Evolutionary conservation across 306 rosid species (phyloP), one percentile per base, ranked within the genome.

Genomic region (Cotoneaster glaucophyllus): DNA sequence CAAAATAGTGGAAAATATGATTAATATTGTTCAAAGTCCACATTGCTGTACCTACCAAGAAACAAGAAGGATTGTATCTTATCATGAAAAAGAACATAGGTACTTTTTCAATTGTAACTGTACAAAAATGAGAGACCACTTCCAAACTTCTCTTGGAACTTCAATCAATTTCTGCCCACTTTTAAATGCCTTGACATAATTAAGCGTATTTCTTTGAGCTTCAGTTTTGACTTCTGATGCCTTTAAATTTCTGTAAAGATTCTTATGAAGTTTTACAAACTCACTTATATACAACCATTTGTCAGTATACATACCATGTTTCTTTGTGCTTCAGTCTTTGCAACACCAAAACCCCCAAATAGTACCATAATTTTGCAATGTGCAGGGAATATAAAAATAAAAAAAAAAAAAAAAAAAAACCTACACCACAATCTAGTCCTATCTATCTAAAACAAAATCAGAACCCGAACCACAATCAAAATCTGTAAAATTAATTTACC

Each of bases 251-350:
- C 84, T 85, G 70, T 92, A 95, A 71, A 95, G 96, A 84, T 89
- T 84, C 85, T 75, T 90, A 73, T 92, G 92, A 82, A 85, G 86
- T 80, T 86, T 95, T 58, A 90, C 77, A 77, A 90, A 95, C 91
- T 90, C 90, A 34, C 70, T 77, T 86, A 74, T 89, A 87, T 88
- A 90, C 91, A 92, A 83, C 86, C 86, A 83, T 79, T 89, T 95
- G 79, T 92, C 96, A 25, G 84, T 52, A 74, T 69, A 90, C 87
- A 86, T 88, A 59, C 81, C 82, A 76, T 59, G 75, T 74, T 84
- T 80, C 83, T 70, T 87, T 0, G 45, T 2, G 45, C 45, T 41
- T 41, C 13, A 41, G 45, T 41, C 1, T 11, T 10, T 41, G 45
- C 13, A 3, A 41, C 45, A 41, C 45, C 45, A 41, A 41, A 41